Percentiles rank a stretch among this genome's conserved stretches.
These are phyloP conservation scores for Sporisorium iseilematis-ciliati DNA, from an alignment of 1,284 basidiomycete species.

Conservation along the genomic window DNA sequence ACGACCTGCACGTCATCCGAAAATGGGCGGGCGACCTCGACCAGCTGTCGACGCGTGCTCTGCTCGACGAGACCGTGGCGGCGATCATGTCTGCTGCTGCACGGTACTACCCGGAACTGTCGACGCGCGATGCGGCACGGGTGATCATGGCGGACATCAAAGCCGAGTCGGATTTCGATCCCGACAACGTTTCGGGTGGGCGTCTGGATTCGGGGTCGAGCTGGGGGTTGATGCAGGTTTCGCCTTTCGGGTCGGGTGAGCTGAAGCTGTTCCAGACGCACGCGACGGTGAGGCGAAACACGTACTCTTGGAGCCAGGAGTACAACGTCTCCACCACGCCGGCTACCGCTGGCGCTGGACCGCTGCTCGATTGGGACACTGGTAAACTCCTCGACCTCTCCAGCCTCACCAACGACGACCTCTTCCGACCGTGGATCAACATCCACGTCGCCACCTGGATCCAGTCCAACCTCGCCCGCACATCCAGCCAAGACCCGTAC, in stretches of 20 bases:
- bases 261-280: slow-evolving; percentile 56
- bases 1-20: slow-evolving; percentile 63
- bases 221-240: slow-evolving; percentile 65
- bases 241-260: slow-evolving; percentile 54
- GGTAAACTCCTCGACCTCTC: slow-evolving; percentile 44
- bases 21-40: slow-evolving; percentile 60
- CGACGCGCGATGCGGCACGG: slow-evolving; percentile 53
- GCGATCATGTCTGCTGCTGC: slow-evolving; percentile 62
- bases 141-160: slow-evolving; percentile 67
- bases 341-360: slow-evolving; percentile 26
- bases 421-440: slow-evolving; percentile 67
- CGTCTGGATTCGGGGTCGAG: slow-evolving; percentile 62
- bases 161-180: slow-evolving; percentile 64
- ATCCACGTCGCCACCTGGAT: slow-evolving; percentile 67
- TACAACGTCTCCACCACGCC: slow-evolving; percentile 38
- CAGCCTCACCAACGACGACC: slow-evolving; percentile 48
- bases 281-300: slow-evolving; percentile 43
- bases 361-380: slow-evolving; percentile 58
- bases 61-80: slow-evolving; percentile 62
- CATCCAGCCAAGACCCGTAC: slow-evolving; percentile 60
- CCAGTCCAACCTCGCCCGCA: slow-evolving; percentile 63
- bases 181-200: slow-evolving; percentile 39
- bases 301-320: slow-evolving; percentile 49
- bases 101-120: slow-evolving; percentile 66
- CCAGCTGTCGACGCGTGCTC: slow-evolving; percentile 41